phyloP scores from a whole-genome alignment of 2,329 filamentous ascomycete genomes.

The Lachnellula subtilissima region DNA sequence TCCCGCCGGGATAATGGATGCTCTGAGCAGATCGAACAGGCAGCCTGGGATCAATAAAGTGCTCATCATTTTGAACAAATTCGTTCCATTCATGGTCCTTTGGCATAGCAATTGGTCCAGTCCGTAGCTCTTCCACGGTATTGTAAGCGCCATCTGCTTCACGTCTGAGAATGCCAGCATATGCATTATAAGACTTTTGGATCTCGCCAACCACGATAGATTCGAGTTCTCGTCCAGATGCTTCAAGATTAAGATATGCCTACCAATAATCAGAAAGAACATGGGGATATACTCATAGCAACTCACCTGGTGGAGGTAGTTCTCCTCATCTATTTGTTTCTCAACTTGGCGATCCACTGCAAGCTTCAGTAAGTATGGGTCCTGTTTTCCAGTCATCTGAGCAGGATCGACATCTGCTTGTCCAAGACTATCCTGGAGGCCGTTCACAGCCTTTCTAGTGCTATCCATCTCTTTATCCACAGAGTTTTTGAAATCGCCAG shows the following conservation, averaged over 20 bases:
- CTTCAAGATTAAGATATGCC: slow-evolving; percentile 93
- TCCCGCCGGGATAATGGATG: slow-evolving; percentile 87
- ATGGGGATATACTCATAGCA: slow-evolving; percentile 1
- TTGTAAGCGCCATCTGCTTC: slow-evolving; percentile 79
- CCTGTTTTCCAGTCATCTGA: slow-evolving; percentile 75
- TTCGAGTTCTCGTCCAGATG: slow-evolving; percentile 89
- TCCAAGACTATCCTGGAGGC: slow-evolving; percentile 76
- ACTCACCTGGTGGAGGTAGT: slow-evolving; percentile 84
- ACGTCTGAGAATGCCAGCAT: slow-evolving; percentile 84
- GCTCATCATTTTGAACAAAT: slow-evolving; percentile 76
- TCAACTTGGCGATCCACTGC: slow-evolving; percentile 87
- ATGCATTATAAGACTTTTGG: slow-evolving; percentile 94
- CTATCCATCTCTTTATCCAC: slow-evolving; percentile 91
- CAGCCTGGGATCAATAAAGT: slow-evolving; percentile 80
- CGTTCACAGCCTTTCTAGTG: slow-evolving; percentile 73
- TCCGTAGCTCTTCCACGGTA: slow-evolving; percentile 74
- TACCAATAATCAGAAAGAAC: slow-evolving; percentile 35
- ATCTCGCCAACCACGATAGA: slow-evolving; percentile 96
- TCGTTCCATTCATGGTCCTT: slow-evolving; percentile 83
- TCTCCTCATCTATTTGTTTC: slow-evolving; percentile 92
- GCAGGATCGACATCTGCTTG: slow-evolving; percentile 74
- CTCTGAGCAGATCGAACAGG: slow-evolving; percentile 73
- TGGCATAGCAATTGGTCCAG: slow-evolving; percentile 84
- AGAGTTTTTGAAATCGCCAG: slow-evolving; percentile 93
- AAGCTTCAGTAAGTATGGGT: slow-evolving; percentile 83